These are phyloP conservation scores for Suhomyces anneliseae DNA, from an alignment of 1,139 yeast genomes.

Conservation along the genomic window DNA sequence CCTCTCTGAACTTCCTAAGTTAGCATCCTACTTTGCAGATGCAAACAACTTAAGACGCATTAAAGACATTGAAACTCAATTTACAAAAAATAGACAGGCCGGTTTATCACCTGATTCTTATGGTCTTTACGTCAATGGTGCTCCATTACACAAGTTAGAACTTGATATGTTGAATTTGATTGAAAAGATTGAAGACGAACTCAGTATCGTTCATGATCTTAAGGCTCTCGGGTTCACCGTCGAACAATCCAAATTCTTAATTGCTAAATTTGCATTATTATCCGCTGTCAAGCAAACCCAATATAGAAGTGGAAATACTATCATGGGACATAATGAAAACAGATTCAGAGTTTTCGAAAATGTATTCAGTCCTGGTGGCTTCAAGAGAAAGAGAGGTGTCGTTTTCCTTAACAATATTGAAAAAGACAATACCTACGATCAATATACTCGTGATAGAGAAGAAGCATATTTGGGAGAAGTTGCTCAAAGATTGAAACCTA, in stretches of 20 bases:
- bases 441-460: conserved; percentile 44
- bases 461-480: conserved; percentile 36
- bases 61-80: conserved; percentile 21
- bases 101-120: conserved; percentile 39
- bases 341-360: conserved; percentile 37
- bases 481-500: conserved; percentile 32
- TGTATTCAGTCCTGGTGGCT: conserved; percentile 30
- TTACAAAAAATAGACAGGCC: conserved; percentile 29
- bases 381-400: conserved; percentile 42
- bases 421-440: conserved; percentile 53
- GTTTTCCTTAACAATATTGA: conserved; percentile 80
- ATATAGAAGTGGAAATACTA: conserved; percentile 35
- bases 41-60: conserved; percentile 9
- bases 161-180: conserved; percentile 46
- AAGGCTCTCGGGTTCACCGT: conserved; percentile 35
- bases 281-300: conserved; percentile 36
- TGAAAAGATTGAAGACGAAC: conserved; percentile 38
- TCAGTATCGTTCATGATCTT: conserved; percentile 29
- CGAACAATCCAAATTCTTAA: conserved; percentile 36
- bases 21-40: conserved; percentile 33
- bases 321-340: conserved; percentile 39
- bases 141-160: conserved; percentile 44
- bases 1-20: conserved; percentile 53
- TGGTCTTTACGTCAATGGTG: conserved; percentile 67
- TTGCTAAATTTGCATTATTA: conserved; percentile 47